These are phyloP conservation scores for Groenewaldozyma salmanticensis DNA, from an alignment of 805 yeast genomes.

Conservation along the genomic window DNA sequence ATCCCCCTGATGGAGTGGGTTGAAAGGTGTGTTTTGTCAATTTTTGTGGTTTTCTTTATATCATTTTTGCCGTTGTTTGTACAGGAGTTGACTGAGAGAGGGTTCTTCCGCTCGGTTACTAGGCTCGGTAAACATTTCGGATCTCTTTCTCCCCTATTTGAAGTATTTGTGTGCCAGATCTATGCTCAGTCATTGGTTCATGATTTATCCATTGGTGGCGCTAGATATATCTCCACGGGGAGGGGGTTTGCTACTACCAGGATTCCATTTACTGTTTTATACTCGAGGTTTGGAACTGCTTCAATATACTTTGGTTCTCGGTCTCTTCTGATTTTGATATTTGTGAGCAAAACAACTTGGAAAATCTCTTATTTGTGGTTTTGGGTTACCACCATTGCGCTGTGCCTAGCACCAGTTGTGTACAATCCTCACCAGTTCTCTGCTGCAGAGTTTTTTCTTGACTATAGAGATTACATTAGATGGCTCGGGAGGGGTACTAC, in stretches of 20 bases:
- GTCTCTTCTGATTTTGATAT: constrained; percentile 42
- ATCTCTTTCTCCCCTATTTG: constrained; percentile 69
- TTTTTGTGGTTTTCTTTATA: constrained; percentile 62
- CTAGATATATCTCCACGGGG: constrained; percentile 73
- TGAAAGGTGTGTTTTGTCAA: constrained; percentile 60
- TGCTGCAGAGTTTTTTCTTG: constrained; percentile 80
- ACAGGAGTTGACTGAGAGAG: constrained; percentile 69
- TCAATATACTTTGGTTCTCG: constrained; percentile 56
- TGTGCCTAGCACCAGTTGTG: constrained; percentile 76
- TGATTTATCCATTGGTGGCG: constrained; percentile 70
- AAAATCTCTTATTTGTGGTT: constrained; percentile 83
- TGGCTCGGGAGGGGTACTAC: constrained; percentile 69
- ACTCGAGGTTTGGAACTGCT: constrained; percentile 59
- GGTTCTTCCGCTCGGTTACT: constrained; percentile 56
- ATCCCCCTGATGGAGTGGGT: constrained; percentile 69
- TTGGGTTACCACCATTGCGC: constrained; percentile 80
- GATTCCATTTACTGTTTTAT: constrained; percentile 53
- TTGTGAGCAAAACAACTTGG: constrained; percentile 57
- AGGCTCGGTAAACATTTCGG: constrained; percentile 57
- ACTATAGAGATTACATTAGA: constrained; percentile 69
- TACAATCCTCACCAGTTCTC: constrained; percentile 94
- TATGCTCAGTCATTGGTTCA: constrained; percentile 61
- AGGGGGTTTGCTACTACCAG: constrained; percentile 74
- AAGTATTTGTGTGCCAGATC: constrained; percentile 67
- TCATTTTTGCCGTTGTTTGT: constrained; percentile 68